These are phyloP conservation scores for Stachybotrys elegans DNA, from an alignment of 2,329 filamentous ascomycete genomes.

Conservation along the genomic window DNA sequence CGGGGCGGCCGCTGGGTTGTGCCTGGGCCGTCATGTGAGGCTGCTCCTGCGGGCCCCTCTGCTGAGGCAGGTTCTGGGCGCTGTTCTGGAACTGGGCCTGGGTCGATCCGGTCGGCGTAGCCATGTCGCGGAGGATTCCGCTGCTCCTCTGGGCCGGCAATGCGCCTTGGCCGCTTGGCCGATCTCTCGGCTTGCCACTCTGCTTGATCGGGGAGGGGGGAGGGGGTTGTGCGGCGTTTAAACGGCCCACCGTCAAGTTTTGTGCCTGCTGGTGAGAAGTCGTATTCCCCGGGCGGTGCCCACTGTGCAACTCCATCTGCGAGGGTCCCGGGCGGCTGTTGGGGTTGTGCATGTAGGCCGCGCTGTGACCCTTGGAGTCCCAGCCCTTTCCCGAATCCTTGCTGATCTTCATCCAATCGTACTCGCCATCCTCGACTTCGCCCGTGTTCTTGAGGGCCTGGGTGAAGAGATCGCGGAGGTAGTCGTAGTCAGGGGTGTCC, in stretches of 20 bases:
- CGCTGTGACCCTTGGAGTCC: conserved; percentile 69
- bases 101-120: conserved; percentile 83
- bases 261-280: conserved; percentile 57
- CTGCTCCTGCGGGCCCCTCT: conserved; percentile 55
- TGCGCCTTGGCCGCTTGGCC: conserved; percentile 73
- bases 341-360: conserved; percentile 63
- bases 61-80: conserved; percentile 76
- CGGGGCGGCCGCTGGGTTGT: conserved; percentile 48
- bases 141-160: conserved; percentile 72
- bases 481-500: conserved; percentile 97
- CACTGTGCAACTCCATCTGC: conserved; percentile 76
- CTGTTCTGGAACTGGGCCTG: conserved; percentile 97
- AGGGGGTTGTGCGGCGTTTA: conserved; percentile 90
- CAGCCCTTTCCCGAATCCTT: conserved; percentile 78
- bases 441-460: conserved; percentile 91
- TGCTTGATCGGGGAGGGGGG: conserved; percentile 79
- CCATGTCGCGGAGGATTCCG: conserved; percentile 68
- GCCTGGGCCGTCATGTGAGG: conserved; percentile 48
- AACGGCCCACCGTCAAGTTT: conserved; percentile 75
- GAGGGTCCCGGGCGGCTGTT: conserved; percentile 77
- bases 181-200: conserved; percentile 69
- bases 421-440: conserved; percentile 95
- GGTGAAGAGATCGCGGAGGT: conserved; percentile 92
- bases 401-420: conserved; percentile 99
- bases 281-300: conserved; percentile 61